Conservation (phyloP, 495 filamentous ascomycete species). For the Annulohypoxylon nitens region DNA sequence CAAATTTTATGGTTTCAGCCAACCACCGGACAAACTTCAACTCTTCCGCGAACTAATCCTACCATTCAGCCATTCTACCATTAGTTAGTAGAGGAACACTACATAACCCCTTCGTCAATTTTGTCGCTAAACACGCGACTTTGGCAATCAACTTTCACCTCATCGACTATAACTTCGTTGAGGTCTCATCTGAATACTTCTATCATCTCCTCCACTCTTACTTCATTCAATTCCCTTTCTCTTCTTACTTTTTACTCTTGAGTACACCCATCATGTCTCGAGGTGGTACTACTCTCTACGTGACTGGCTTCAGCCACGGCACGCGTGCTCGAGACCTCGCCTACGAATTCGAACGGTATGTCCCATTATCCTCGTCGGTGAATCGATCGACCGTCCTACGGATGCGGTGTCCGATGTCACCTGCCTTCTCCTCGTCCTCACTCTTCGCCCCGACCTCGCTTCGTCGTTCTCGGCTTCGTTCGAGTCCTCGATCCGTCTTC, state of each 20-base stretch:
- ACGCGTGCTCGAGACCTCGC: slow-evolving; percentile 99
- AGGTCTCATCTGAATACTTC: slow-evolving; percentile 20
- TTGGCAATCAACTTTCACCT: slow-evolving; percentile 26
- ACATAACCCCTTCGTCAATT: slow-evolving; percentile 28
- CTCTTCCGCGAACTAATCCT: slow-evolving; percentile 14
- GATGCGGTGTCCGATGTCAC: slow-evolving; percentile 54
- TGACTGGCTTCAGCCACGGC: slow-evolving; percentile 96
- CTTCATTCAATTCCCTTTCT: slow-evolving; percentile 42
- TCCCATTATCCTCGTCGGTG: slow-evolving; percentile 62
- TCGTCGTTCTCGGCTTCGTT: slow-evolving; percentile 55
- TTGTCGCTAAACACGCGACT: slow-evolving; percentile 32
- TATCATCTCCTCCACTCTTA: slow-evolving; percentile 22
- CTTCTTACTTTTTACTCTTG: slow-evolving; percentile 29
- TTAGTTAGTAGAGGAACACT: slow-evolving; percentile 26
- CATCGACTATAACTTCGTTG: slow-evolving; percentile 22
- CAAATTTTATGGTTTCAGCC: slow-evolving; percentile 44
- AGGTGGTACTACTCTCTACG: slow-evolving; percentile 94
- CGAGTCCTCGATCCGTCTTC: slow-evolving; percentile 56
- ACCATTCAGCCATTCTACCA: neutral
- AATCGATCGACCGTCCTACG: slow-evolving; percentile 53
- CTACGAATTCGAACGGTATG: slow-evolving; percentile 93
- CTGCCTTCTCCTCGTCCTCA: slow-evolving; percentile 51
- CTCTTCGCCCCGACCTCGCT: slow-evolving; percentile 49
- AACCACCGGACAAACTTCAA: slow-evolving; percentile 34
- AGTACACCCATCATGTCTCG: slow-evolving; percentile 79